Evolutionary conservation across 345 rosid genomes (phyloP).

Genomic region (Mallotus nudiflorus): DNA sequence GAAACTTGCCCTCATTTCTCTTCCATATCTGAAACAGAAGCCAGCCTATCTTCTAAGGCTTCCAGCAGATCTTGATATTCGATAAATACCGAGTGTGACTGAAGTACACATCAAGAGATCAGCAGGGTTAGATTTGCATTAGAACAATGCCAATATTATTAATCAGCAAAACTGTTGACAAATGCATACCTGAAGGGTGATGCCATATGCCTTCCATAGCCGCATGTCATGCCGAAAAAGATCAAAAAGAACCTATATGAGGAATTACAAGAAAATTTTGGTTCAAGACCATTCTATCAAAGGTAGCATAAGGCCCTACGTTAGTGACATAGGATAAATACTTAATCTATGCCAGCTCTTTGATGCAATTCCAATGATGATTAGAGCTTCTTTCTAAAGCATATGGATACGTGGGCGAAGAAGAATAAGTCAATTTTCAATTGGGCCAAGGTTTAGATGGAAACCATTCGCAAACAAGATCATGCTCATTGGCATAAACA

Average conservation of each 20-base stretch:
- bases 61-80: conserved; percentile 78
- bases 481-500: neutral
- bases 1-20: conserved; percentile 21
- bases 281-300: neutral
- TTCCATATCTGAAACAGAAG: conserved; percentile 34
- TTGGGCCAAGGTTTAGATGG: neutral
- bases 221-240: conserved; percentile 73
- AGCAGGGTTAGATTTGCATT: conserved; percentile 4
- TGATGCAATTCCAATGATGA: neutral
- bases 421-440: neutral
- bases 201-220: conserved; percentile 81
- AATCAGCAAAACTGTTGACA: neutral
- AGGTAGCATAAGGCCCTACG: neutral
- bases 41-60: conserved; percentile 58
- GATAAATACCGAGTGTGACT: conserved; percentile 65
- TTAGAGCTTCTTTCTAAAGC: neutral
- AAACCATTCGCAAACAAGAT: neutral
- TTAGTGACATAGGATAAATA: neutral
- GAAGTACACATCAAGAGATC: conserved; percentile 12
- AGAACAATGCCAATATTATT: neutral
- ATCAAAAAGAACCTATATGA: conserved; percentile 78
- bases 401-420: neutral
- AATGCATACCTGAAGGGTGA: conserved; percentile 47
- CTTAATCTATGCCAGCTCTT: neutral
- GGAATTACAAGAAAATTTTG: neutral